Evolutionary conservation across 306 rosid genomes (phyloP).

Genomic region (Cicer judaicum): DNA sequence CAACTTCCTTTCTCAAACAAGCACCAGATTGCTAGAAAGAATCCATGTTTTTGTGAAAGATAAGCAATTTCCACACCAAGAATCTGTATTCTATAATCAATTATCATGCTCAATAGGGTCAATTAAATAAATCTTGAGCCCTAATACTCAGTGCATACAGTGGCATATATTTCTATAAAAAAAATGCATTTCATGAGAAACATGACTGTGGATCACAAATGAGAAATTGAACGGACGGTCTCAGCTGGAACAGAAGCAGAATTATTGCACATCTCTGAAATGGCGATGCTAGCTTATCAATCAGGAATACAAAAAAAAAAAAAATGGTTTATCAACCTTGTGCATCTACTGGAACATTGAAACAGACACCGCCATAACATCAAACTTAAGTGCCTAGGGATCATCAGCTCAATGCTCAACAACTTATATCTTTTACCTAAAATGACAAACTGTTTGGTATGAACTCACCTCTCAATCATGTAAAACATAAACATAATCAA

Average conservation of each 20-base stretch:
- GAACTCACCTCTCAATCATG: not conserved
- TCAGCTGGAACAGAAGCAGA: not conserved
- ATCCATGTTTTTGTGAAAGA: not conserved
- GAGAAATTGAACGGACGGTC: constrained; percentile 18
- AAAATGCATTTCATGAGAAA: constrained; percentile 25
- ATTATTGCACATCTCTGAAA: constrained; percentile 2
- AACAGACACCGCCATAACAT: constrained; percentile 1
- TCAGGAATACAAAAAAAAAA: not conserved
- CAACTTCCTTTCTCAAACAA: not conserved
- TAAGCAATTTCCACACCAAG: not conserved
- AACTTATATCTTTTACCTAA: constrained; percentile 8
- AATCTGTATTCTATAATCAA: not conserved
- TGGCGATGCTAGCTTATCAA: constrained; percentile 8
- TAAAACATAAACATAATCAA: not conserved
- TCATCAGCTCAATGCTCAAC: not conserved
- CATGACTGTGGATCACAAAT: constrained; percentile 7
- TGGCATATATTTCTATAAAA: not conserved
- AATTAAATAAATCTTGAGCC: not conserved
- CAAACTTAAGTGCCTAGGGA: not conserved
- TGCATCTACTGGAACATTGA: constrained; percentile 1
- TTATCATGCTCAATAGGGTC: not conserved
- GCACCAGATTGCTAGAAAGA: constrained; percentile 7
- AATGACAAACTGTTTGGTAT: constrained; percentile 10
- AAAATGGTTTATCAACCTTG: not conserved
- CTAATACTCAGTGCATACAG: not conserved